Conservation (phyloP, 2,329 filamentous ascomycete genomes). For the Botrytis squamosa region DNA sequence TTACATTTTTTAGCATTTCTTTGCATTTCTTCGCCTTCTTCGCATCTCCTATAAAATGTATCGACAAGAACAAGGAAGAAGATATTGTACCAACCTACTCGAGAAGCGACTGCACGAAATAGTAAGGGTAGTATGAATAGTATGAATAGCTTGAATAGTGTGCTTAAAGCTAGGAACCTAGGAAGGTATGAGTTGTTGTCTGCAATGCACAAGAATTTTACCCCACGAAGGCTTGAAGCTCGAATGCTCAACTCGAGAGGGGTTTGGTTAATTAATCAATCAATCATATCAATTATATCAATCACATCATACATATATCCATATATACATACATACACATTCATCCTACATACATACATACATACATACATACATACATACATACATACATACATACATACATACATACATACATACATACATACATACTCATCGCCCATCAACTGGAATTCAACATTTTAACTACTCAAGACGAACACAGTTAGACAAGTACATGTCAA, state of each 20-base stretch:
- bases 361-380: background rate
- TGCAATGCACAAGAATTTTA: background rate
- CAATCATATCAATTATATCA: background rate
- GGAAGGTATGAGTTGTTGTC: background rate
- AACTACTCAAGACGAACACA: background rate
- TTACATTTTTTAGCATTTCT: background rate
- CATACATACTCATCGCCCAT: background rate
- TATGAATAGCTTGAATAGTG: background rate
- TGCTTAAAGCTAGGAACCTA: background rate
- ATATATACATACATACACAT: too few species aligned
- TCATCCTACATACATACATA: too few species aligned
- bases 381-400: too few species aligned
- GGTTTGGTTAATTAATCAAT: background rate
- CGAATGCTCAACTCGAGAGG: background rate
- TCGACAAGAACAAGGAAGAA: background rate
- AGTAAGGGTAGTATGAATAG: background rate
- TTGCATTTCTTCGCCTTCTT: too few species aligned
- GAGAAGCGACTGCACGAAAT: background rate
- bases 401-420: background rate
- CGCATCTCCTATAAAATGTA: background rate
- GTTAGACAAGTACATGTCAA: background rate
- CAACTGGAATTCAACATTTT: conserved; percentile 24
- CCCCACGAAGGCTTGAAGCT: conserved; percentile 8
- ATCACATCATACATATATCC: background rate
- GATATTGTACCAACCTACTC: background rate